Base-by-base conservation (phyloP, 345 rosid genomes). In the Camelina sativa region DNA sequence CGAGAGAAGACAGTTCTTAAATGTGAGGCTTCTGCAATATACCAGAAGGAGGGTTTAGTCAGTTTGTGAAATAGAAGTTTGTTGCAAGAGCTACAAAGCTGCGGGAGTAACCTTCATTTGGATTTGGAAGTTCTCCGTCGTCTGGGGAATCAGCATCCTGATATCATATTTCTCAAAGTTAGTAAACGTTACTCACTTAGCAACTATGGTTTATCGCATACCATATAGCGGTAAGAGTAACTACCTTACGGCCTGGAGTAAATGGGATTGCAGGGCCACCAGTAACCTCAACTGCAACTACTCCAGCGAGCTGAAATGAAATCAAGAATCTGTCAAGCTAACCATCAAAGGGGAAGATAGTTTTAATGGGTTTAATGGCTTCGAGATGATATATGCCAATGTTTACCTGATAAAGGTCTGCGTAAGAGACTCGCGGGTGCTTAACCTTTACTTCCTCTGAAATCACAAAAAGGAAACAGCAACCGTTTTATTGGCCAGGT, bases 101-200 rank as follows among this genome's bases (percentile, higher is more conserved):
- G 16, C 28, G 0, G 8, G 56, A 66, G 19, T n/a, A 69, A 90
- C 95, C 95, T 84, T 84, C 59, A 28, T 62, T 76, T 4, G 93
- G 85, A 79, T 89, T 88, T 7, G 96, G 98, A 76, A 91, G 96
- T 6, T 88, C 93, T 15, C 93, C 96, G 68, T 88, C 97, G 59
- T 82, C 90, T 8, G 91, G 77, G 6, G 83, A 80, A 68, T 70
- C 80, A 6, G 92, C 85, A 75, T 93, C 97, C 98, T 91, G 69
- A 62, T 68, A 54, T 6, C 16, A 59, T 25, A 20, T 76, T 46
- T 22, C 20, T 22, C 48, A 47, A 4, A 53, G 4, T 62, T 7
- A 23, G 56, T 17, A 66, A 37, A 37, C n/a, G n/a, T n/a, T n/a
- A n/a, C 12, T 17, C 62, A 59, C 37, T 30, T 4, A 28, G 63